phyloP scores from a whole-genome alignment of 2,329 filamentous ascomycete genomes.

The Teratosphaeriaceae sp. region DNA sequence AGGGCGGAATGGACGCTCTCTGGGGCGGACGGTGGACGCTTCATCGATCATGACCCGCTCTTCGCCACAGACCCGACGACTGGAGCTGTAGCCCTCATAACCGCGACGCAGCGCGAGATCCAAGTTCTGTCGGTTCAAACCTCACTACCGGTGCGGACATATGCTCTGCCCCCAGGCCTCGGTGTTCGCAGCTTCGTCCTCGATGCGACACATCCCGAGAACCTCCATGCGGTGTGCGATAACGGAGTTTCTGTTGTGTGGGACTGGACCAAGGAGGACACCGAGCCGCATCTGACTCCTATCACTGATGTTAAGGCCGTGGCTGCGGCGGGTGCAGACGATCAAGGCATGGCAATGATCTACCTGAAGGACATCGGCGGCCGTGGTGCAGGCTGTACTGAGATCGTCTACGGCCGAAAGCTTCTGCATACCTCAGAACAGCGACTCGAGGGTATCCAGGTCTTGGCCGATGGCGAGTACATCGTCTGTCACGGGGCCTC shows the following conservation, averaged over 20 bases:
- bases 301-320: background rate
- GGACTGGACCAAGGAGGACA: slow-evolving; percentile 45
- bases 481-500: slow-evolving; percentile 51
- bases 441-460: slow-evolving; percentile 32
- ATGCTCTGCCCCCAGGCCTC: slow-evolving; percentile 49
- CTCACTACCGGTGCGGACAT: slow-evolving; percentile 70
- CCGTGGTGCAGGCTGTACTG: background rate
- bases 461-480: slow-evolving; percentile 50
- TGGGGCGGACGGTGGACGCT: slow-evolving; percentile 47
- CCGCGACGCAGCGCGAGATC: slow-evolving; percentile 24
- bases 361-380: background rate
- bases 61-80: slow-evolving; percentile 44
- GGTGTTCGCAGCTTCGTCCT: slow-evolving; percentile 47
- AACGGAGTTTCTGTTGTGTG: slow-evolving; percentile 48
- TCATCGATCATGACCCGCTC: slow-evolving; percentile 50
- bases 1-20: slow-evolving; percentile 42
- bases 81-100: slow-evolving; percentile 21
- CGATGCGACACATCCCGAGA: slow-evolving; percentile 40
- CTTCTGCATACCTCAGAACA: background rate
- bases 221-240: slow-evolving; percentile 46
- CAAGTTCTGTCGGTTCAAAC: slow-evolving; percentile 60
- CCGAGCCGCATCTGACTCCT: slow-evolving; percentile 1
- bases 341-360: background rate
- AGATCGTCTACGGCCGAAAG: too few relatives aligned
- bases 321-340: background rate